phyloP scores from a whole-genome alignment of 83 land plant species.

The Diphasiastrum complanatum region DNA sequence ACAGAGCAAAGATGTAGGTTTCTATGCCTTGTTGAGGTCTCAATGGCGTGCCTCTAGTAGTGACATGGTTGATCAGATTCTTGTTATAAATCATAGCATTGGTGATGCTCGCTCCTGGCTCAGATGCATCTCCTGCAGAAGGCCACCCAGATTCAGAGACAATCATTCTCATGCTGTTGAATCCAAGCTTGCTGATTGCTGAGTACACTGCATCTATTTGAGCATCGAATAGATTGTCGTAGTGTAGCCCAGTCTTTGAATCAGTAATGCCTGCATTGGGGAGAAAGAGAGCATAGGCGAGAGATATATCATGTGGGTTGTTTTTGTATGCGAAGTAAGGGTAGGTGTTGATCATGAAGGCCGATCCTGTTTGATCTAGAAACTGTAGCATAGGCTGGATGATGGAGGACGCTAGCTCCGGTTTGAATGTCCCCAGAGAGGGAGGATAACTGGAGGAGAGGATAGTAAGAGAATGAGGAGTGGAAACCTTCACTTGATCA shows the following conservation, averaged over 20 bases:
- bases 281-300: conserved; percentile 56
- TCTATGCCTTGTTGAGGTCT: conserved; percentile 37
- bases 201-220: conserved; percentile 66
- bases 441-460: conserved; percentile 62
- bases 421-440: conserved; percentile 51
- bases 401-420: conserved; percentile 20
- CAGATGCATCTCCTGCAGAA: conserved; percentile 55
- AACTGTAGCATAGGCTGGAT: conserved; percentile 52
- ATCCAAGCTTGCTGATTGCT: conserved; percentile 52
- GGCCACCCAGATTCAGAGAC: conserved; percentile 92
- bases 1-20: conserved; percentile 67
- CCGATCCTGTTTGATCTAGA: conserved; percentile 36
- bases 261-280: conserved; percentile 40
- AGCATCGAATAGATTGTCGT: conserved; percentile 69
- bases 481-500: conserved; percentile 40
- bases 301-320: conserved; percentile 34
- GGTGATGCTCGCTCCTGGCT: conserved; percentile 49
- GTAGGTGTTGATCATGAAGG: conserved; percentile 68
- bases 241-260: conserved; percentile 32
- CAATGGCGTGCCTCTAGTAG: conserved; percentile 50
- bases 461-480: conserved; percentile 51
- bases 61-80: conserved; percentile 45
- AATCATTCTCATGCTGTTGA: conserved; percentile 37
- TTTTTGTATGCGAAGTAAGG: conserved; percentile 69
- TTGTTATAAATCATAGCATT: conserved; percentile 56